Evolutionary conservation across 495 filamentous ascomycete species (phyloP).

Genomic region (Ramalina intermedia): DNA sequence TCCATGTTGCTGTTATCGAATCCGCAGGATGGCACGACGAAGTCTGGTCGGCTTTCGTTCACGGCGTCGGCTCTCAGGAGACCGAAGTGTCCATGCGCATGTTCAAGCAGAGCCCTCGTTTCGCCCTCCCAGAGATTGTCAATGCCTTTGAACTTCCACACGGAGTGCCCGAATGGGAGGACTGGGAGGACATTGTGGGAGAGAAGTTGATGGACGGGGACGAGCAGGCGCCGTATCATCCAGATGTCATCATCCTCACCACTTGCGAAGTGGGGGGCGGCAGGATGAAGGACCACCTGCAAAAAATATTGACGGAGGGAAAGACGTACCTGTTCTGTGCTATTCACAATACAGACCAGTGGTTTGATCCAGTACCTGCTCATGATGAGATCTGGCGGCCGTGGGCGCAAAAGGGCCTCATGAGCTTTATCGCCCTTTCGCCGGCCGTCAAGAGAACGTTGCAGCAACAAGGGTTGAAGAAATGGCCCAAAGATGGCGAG

Average conservation of each 20-base stretch:
- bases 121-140: conserved; percentile 15
- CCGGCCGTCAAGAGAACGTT: conserved; percentile 13
- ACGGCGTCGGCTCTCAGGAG: conserved; percentile 14
- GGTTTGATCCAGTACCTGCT: conserved; percentile 5
- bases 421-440: conserved; percentile 15
- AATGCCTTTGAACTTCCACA: conserved; percentile 7
- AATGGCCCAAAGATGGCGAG: conserved; percentile 6
- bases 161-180: neutral
- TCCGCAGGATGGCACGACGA: conserved; percentile 18
- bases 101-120: conserved; percentile 13
- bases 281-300: neutral
- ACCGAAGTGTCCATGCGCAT: conserved; percentile 6
- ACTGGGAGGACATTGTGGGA: conserved; percentile 1
- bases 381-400: neutral
- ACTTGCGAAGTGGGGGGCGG: conserved; percentile 16
- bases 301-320: conserved; percentile 7
- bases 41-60: conserved; percentile 17
- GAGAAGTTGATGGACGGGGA: neutral
- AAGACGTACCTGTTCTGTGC: conserved; percentile 17
- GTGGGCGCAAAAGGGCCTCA: conserved; percentile 11
- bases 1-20: conserved; percentile 6
- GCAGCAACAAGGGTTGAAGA: conserved; percentile 3
- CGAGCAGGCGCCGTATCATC: neutral
- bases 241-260: conserved; percentile 13
- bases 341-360: conserved; percentile 17